Evolutionary conservation across 2,329 filamentous ascomycete genomes (phyloP).

Genomic region (Pseudogymnoascus sp.): DNA sequence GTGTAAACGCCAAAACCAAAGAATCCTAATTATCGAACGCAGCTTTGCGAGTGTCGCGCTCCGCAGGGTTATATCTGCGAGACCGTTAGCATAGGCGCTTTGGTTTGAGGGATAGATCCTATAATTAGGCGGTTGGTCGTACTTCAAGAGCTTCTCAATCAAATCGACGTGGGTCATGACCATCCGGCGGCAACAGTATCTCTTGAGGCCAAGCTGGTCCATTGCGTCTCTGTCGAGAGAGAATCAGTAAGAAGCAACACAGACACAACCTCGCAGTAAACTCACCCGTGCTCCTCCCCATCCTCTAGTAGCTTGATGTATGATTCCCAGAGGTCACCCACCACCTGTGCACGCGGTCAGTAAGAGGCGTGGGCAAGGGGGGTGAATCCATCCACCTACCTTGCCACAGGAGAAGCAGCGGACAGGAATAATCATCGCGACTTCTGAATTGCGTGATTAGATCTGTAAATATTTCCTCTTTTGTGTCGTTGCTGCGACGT

Average conservation of each 20-base stretch:
- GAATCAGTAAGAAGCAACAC: constrained; percentile 1
- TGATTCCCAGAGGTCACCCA: constrained; percentile 93
- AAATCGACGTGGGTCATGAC: constrained; percentile 99
- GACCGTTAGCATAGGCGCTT: background rate
- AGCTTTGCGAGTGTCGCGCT: constrained; percentile 38
- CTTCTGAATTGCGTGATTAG: constrained; percentile 9
- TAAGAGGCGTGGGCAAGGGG: background rate
- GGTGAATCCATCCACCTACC: constrained; percentile 45
- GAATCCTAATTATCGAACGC: constrained; percentile 21
- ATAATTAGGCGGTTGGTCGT: constrained; percentile 26
- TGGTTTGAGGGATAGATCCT: background rate
- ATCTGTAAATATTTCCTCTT: constrained; percentile 2
- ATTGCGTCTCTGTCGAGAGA: constrained; percentile 69
- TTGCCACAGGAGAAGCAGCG: constrained; percentile 99
- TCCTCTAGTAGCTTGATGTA: constrained; percentile 86
- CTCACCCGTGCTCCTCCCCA: constrained; percentile 66
- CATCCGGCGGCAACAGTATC: constrained; percentile 99
- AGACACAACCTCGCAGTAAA: constrained; percentile 14
- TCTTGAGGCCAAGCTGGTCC: constrained; percentile 85
- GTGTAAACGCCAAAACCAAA: constrained; percentile 9
- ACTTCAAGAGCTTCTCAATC: constrained; percentile 97
- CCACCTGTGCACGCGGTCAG: constrained; percentile 49
- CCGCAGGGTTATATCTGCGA: constrained; percentile 42
- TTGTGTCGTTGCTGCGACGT: constrained; percentile 8
- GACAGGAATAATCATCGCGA: constrained; percentile 94